phyloP scores from a whole-genome alignment of 345 rosid genomes.

The Jatropha curcas region DNA sequence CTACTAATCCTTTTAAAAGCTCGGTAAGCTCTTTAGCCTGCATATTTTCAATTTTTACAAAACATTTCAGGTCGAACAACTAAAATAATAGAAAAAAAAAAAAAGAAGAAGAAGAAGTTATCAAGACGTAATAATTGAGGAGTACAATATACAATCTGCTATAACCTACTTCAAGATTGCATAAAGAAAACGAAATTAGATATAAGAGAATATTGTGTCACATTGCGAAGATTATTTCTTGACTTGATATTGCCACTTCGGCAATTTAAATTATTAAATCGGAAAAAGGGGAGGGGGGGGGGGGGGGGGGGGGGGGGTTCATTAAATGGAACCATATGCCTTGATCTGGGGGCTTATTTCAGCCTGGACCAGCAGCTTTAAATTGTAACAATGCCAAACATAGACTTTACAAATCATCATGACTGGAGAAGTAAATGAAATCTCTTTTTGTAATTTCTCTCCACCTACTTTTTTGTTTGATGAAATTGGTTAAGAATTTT shows the following conservation, averaged over 20 bases:
- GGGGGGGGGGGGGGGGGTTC: too few relatives aligned
- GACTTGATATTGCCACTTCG: too few relatives aligned
- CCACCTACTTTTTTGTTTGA: too few relatives aligned
- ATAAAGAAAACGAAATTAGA: slow-evolving; percentile 5
- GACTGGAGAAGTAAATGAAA: neutral
- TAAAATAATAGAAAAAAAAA: neutral
- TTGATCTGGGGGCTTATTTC: neutral
- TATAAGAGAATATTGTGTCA: too few relatives aligned
- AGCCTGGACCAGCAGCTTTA: neutral
- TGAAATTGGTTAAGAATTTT: too few relatives aligned
- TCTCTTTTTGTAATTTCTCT: neutral
- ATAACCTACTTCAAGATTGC: neutral
- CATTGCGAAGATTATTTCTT: too few relatives aligned
- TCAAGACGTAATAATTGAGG: neutral
- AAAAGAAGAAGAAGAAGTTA: neutral
- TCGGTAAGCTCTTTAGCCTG: slow-evolving; percentile 95
- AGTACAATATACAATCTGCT: neutral
- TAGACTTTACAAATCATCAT: neutral
- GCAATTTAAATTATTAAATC: too few relatives aligned
- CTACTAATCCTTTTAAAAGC: slow-evolving; percentile 99
- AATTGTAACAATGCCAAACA: neutral
- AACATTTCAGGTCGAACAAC: neutral
- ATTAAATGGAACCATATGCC: too few relatives aligned
- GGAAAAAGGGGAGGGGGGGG: too few relatives aligned
- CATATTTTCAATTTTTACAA: slow-evolving; percentile 14